Evolutionary conservation across 2,329 filamentous ascomycete species (phyloP), one percentile per base, ranked within the genome.

Genomic region (Madurella fahalii): DNA sequence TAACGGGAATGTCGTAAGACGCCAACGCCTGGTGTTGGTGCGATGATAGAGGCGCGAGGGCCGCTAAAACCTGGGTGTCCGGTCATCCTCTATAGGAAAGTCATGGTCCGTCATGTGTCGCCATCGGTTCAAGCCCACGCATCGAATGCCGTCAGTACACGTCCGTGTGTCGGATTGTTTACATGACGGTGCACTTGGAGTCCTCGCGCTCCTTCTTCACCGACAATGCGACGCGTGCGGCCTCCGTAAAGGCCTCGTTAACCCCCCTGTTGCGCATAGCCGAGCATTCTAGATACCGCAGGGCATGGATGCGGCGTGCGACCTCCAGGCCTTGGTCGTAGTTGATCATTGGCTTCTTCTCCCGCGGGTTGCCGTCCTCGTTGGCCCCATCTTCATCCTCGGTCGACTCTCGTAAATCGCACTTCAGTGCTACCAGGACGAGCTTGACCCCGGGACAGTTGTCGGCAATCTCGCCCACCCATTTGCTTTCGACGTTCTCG

Each of bases 401-500:
- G 59, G 76, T 75, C 52, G 84, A 82, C 74, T 96, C 93, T 63
- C 94, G 84, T 67, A 99, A 75, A 74, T 99, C 94, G 76, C 94
- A 99, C 77, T 99, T 99, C 63, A 99, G 81, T 20, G 94, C 94
- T 4, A 96, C 92, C 8, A 99, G 81, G 16, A 99, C 94, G 44
- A 99, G 83, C 72, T 95, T 95, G 60, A 96, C 94, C 55, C 88
- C 90, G 1, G 91, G 90, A 74, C 94, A 97, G 75, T 99, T 96
- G 74, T 99, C 94, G 59, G 92, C 89, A 63, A 99, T 99, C 74
- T 99, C 94, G 59, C 90, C 88, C 5, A 96, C 90, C 94, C 94
- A 99, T 76, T 99, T 99, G 64, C 90, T 93, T 72, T 96, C 91
- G 58, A 99, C 91, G 81, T 99, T 99, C 72, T 99, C 94, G 58